Percentiles rank a stretch among this genome's conserved stretches.
Conservation (phyloP, 768 basidiomycete species). For the Kwoniella newhampshirensis region DNA sequence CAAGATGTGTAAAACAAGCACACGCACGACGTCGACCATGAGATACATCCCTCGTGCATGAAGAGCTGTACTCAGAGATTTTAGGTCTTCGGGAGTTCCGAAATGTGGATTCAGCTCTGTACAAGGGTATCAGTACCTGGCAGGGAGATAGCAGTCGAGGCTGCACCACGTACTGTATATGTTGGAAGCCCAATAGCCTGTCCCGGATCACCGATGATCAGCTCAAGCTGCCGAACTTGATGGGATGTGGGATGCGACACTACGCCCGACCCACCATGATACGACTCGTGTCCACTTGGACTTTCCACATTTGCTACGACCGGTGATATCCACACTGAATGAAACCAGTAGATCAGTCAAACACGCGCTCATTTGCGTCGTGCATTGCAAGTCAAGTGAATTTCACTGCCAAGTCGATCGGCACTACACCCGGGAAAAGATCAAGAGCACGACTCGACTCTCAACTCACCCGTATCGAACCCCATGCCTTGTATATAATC, state of each 20-base stretch:
- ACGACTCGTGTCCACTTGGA: slow-evolving; percentile 36
- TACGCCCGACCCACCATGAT: slow-evolving; percentile 46
- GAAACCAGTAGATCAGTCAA: no score
- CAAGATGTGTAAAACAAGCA: background rate
- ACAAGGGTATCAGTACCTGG: background rate
- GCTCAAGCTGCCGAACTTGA: no score
- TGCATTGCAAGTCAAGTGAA: background rate
- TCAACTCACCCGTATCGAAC: slow-evolving; percentile 51
- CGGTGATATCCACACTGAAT: slow-evolving; percentile 53
- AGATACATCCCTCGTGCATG: slow-evolving; percentile 53
- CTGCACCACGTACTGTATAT: slow-evolving; percentile 37
- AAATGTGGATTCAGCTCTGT: slow-evolving; percentile 41
- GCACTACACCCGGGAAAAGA: no score
- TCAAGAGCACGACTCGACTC: no score
- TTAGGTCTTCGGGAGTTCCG: slow-evolving; percentile 47
- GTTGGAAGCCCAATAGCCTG: slow-evolving; percentile 50
- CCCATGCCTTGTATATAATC: slow-evolving; percentile 55
- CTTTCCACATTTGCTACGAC: slow-evolving; percentile 52
- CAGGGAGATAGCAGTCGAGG: background rate
- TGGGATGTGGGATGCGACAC: no score
- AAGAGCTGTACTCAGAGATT: slow-evolving; percentile 43
- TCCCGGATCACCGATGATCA: no score
- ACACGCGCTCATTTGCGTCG: no score
- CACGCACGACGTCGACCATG: slow-evolving; percentile 53
- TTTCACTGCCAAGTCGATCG: background rate